Conservation (phyloP, 2,329 filamentous ascomycete species). For the Xylariaceae sp. region DNA sequence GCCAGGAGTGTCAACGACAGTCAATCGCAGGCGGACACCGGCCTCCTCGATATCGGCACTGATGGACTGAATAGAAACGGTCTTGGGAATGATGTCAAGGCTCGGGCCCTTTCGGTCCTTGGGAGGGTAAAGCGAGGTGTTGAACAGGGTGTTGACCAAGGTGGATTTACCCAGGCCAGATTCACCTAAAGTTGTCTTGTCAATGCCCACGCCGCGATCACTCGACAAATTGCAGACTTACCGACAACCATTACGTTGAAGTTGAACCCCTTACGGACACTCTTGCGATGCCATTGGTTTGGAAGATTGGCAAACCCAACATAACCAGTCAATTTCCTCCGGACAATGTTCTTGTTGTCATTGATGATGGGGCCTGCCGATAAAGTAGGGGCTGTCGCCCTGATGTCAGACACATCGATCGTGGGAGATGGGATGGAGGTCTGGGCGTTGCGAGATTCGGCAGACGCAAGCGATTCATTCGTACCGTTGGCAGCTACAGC, state of each 20-base stretch:
- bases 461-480: slow-evolving; percentile 35
- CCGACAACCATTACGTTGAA: slow-evolving; percentile 99
- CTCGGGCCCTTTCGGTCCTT: slow-evolving; percentile 98
- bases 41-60: slow-evolving; percentile 98
- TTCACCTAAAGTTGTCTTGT: slow-evolving; percentile 65
- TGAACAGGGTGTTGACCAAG: slow-evolving; percentile 98
- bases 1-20: slow-evolving; percentile 94
- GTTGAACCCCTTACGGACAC: slow-evolving; percentile 99
- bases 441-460: slow-evolving; percentile 42
- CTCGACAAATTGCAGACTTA: slow-evolving; percentile 46
- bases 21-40: slow-evolving; percentile 90
- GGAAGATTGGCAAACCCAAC: slow-evolving; percentile 98
- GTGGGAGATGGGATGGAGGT: slow-evolving; percentile 42
- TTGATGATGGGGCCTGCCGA: slow-evolving; percentile 50
- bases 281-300: slow-evolving; percentile 99
- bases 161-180: slow-evolving; percentile 99
- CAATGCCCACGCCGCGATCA: too few relatives aligned
- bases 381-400: slow-evolving; percentile 22
- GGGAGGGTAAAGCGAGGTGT: slow-evolving; percentile 96
- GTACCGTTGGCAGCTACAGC: slow-evolving; percentile 42
- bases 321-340: slow-evolving; percentile 96
- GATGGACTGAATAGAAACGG: slow-evolving; percentile 90
- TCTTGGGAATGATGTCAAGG: slow-evolving; percentile 98
- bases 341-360: slow-evolving; percentile 91
- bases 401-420: slow-evolving; percentile 33